Percentiles rank a stretch among this genome's conserved stretches.
Evolutionary conservation across 1,284 basidiomycete genomes (phyloP).

Genomic region (Pholiota adiposa): DNA sequence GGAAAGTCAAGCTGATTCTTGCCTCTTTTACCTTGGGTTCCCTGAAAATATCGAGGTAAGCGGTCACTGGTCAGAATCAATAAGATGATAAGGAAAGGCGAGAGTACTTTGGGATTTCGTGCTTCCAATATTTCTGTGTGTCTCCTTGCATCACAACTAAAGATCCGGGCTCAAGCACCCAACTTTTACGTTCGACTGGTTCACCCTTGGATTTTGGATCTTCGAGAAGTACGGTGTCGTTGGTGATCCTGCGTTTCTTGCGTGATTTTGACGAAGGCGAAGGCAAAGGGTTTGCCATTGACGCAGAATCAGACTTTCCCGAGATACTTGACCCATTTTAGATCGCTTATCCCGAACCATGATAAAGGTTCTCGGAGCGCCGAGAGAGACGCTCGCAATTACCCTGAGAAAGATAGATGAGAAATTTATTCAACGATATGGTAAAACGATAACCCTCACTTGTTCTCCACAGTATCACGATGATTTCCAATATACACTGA

Average conservation of each 20-base stretch:
- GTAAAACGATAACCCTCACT: constrained; percentile 15
- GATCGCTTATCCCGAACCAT: constrained; percentile 27
- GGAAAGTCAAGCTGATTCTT: constrained; percentile 33
- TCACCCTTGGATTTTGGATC: background rate
- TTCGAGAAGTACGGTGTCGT: background rate
- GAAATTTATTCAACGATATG: background rate
- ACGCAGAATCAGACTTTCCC: too few relatives aligned
- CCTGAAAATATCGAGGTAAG: too few relatives aligned
- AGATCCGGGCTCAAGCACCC: constrained; percentile 28
- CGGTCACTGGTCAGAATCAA: background rate
- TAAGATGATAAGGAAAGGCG: background rate
- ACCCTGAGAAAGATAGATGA: constrained; percentile 19
- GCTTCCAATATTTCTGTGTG: constrained; percentile 33
- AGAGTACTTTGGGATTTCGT: constrained; percentile 31
- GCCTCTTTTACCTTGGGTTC: constrained; percentile 29
- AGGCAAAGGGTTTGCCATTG: background rate
- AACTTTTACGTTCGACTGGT: constrained; percentile 21
- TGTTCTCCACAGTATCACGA: constrained; percentile 31
- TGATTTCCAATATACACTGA: constrained; percentile 34
- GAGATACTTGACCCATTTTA: constrained; percentile 1
- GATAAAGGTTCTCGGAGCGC: constrained; percentile 30
- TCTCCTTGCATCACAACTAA: constrained; percentile 36
- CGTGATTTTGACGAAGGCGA: background rate
- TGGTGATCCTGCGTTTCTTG: background rate
- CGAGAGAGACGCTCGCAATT: constrained; percentile 33